These are phyloP conservation scores for Schwanniomyces sp. DNA, from an alignment of 805 yeast species.

Conservation along the genomic window DNA sequence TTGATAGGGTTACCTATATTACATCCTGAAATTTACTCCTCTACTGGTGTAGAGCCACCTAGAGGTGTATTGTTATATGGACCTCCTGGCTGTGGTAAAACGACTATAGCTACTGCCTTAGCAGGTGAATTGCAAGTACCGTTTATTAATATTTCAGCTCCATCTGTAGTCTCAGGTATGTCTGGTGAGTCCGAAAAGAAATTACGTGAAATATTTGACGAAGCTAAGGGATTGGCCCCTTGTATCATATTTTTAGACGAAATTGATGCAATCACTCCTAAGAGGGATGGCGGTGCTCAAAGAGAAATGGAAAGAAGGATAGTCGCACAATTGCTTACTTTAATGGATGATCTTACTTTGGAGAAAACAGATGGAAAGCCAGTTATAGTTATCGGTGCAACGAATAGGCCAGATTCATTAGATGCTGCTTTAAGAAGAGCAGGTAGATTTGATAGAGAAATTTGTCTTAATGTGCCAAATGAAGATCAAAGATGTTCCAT, in stretches of 20 bases:
- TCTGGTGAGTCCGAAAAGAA: constrained; percentile 98
- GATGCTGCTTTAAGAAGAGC: constrained; percentile 96
- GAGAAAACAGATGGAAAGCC: constrained; percentile 92
- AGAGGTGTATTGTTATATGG: constrained; percentile 93
- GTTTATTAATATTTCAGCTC: constrained; percentile 87
- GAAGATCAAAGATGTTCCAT: constrained; percentile 79
- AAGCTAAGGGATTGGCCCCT: constrained; percentile 87
- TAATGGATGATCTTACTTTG: constrained; percentile 88
- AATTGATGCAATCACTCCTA: constrained; percentile 97
- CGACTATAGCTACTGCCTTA: constrained; percentile 91
- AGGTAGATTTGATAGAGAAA: constrained; percentile 94
- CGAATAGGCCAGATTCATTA: constrained; percentile 92
- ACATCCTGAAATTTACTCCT: constrained; percentile 86
- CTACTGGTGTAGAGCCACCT: constrained; percentile 94
- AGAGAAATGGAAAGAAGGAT: constrained; percentile 97
- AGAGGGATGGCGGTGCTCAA: constrained; percentile 92
- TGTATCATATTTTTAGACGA: constrained; percentile 93
- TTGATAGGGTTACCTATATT: constrained; percentile 86
- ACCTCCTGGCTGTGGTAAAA: constrained; percentile 99
- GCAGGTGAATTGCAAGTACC: constrained; percentile 96
- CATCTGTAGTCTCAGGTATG: constrained; percentile 97
- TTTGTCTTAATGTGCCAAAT: constrained; percentile 91
- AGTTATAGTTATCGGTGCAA: constrained; percentile 92
- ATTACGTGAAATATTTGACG: constrained; percentile 88
- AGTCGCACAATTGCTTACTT: constrained; percentile 91